Conservation (phyloP, 31 red algal genomes). For the Bonnemaisonia californica region DNA sequence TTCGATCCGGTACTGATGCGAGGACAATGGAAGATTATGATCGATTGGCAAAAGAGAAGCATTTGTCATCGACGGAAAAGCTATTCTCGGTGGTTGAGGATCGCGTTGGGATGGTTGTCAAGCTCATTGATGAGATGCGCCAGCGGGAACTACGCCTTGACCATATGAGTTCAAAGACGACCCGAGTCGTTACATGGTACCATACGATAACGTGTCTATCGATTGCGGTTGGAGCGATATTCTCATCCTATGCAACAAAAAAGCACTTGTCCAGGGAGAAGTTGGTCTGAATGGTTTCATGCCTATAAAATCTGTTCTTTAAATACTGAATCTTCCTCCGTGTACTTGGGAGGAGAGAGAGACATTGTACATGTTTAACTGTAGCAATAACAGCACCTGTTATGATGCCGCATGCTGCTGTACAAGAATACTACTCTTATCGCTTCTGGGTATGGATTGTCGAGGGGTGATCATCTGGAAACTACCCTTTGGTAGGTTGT, state of each 20-base stretch:
- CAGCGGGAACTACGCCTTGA: slow-evolving; percentile 42
- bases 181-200: slow-evolving; percentile 33
- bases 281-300: slow-evolving; percentile 11
- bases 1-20: slow-evolving; percentile 34
- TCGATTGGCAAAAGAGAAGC: slow-evolving; percentile 64
- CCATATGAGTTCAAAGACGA: slow-evolving; percentile 42
- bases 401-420: too few relatives aligned
- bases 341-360: too few relatives aligned
- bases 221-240: slow-evolving; percentile 37
- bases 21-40: slow-evolving; percentile 52
- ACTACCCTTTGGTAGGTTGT: too few relatives aligned
- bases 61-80: slow-evolving; percentile 51
- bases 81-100: slow-evolving; percentile 47
- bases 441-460: too few relatives aligned
- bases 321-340: too few relatives aligned
- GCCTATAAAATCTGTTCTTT: too few relatives aligned
- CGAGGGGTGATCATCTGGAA: too few relatives aligned
- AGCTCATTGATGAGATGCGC: slow-evolving; percentile 67
- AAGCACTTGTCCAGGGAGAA: slow-evolving; percentile 30
- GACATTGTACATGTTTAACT: too few relatives aligned
- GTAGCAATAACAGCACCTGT: too few relatives aligned
- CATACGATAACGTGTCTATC: slow-evolving; percentile 37
- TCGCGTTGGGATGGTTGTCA: slow-evolving; percentile 51
- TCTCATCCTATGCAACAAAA: slow-evolving; percentile 42
- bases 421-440: too few relatives aligned